phyloP scores from a whole-genome alignment of 2,329 filamentous ascomycete species.

The Aureobasidium musti region DNA sequence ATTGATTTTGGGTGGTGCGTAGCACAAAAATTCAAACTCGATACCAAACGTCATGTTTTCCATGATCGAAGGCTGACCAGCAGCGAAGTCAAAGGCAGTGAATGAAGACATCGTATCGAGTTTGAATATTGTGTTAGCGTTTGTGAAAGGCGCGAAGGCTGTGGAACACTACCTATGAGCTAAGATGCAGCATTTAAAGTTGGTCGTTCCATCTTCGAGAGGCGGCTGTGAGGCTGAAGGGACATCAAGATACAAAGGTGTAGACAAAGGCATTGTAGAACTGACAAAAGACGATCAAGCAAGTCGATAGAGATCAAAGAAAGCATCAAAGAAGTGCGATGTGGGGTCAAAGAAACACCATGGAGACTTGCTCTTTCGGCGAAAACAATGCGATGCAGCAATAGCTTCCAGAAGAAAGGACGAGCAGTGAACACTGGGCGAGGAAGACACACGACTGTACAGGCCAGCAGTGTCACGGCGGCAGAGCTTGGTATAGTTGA shows the following conservation, averaged over 20 bases:
- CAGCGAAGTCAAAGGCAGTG: neutral
- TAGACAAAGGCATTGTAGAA: neutral
- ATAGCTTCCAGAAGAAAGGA: no score
- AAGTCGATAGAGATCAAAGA: neutral
- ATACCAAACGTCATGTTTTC: constrained; percentile 3
- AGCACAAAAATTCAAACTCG: constrained; percentile 1
- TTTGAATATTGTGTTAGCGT: neutral
- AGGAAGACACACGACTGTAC: no score
- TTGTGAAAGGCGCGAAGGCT: neutral
- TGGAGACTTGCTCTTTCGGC: neutral
- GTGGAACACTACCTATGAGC: neutral
- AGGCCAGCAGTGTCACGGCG: no score
- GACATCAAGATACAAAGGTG: no score
- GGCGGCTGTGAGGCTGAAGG: no score
- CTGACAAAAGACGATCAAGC: neutral
- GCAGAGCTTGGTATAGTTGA: no score
- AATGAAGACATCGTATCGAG: neutral
- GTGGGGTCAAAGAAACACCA: neutral
- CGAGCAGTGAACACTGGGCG: no score
- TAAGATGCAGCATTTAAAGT: neutral
- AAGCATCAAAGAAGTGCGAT: neutral
- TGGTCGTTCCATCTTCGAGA: no score
- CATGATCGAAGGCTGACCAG: constrained; percentile 11
- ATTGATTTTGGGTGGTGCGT: neutral
- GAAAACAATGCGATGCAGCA: no score